Percentiles rank a stretch among this genome's conserved stretches.
Evolutionary conservation across 345 rosid genomes (phyloP).

Genomic region (Garcia nutans): DNA sequence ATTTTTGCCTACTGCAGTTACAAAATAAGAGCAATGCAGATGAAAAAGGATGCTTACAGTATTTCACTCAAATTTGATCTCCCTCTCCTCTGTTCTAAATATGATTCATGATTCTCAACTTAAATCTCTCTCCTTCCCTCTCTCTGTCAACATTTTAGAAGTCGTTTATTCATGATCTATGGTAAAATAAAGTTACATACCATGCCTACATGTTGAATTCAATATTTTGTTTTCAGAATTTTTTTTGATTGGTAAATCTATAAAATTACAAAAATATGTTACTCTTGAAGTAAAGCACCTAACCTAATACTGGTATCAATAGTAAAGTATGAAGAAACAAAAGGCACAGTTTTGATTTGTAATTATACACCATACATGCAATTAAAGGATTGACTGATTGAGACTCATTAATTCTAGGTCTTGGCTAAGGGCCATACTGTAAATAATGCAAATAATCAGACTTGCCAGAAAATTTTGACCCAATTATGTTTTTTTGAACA

Average conservation of each 20-base stretch:
- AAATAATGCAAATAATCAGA: background rate
- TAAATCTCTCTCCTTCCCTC: background rate
- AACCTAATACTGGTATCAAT: background rate
- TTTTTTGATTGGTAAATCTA: background rate
- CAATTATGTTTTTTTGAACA: background rate
- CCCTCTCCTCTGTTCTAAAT: background rate
- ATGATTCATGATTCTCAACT: background rate
- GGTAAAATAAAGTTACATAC: background rate
- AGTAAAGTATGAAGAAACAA: background rate
- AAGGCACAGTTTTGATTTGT: background rate
- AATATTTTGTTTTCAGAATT: background rate
- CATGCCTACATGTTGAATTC: background rate
- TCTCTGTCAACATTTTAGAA: background rate
- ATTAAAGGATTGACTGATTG: background rate
- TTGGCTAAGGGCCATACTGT: background rate
- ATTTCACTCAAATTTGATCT: background rate
- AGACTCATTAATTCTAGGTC: background rate
- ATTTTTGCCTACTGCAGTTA: background rate
- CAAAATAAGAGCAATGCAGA: background rate
- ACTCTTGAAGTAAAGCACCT: no score
- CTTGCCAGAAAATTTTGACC: background rate
- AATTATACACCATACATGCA: background rate
- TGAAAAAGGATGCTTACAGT: background rate
- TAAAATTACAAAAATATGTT: background rate
- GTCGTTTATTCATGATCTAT: background rate